Evolutionary conservation across 192 early-diverging fungal species (phyloP), one percentile per base, ranked within the genome.

Genomic region (Coemansia sp.): DNA sequence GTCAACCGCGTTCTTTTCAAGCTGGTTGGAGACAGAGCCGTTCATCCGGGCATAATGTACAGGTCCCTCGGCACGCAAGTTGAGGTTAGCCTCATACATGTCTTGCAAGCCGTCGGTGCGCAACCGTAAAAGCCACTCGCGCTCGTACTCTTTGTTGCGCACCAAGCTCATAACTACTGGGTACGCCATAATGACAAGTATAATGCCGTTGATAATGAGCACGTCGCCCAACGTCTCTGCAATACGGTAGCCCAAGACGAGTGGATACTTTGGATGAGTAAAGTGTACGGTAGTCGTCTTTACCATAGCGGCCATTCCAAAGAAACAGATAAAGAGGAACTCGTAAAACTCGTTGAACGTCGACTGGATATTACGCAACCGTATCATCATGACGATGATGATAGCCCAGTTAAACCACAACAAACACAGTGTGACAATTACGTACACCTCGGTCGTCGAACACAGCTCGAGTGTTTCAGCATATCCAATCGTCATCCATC

Each of bases 271-370:
- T 40, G 46, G 55, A 20, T 59, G 20, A 3, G 55, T 61, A 59
- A 59, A 67, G 29, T 75, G 67, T 3, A 69, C 67, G 2, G 64
- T 27, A 24, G 44, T 69, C 2, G 73, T 75, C 59, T 75, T 63
- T 36, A 75, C n/a, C 67, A 75, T 59, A 10, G 73, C 59, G 16
- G 73, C 67, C 3, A 72, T 34, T 3, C 61, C 71, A 43, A 72
- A 64, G 16, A 46, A 43, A 33, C 33, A 57, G 41, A 72, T 66
- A 33, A 65, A 34, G 27, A 72, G 31, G 15, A 57, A 65, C 62
- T 72, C 71, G 63, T 64, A 60, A 60, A 72, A 72, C 42, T 72
- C 71, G 64, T 72, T 72, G 41, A 72, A 72, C 24, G 63, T 66
- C 41, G 71, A 66, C 57, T 72, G 73, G 40, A 68, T 74, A 11